Conservation (phyloP, 495 filamentous ascomycete species). For the Lepidopterella palustris region DNA sequence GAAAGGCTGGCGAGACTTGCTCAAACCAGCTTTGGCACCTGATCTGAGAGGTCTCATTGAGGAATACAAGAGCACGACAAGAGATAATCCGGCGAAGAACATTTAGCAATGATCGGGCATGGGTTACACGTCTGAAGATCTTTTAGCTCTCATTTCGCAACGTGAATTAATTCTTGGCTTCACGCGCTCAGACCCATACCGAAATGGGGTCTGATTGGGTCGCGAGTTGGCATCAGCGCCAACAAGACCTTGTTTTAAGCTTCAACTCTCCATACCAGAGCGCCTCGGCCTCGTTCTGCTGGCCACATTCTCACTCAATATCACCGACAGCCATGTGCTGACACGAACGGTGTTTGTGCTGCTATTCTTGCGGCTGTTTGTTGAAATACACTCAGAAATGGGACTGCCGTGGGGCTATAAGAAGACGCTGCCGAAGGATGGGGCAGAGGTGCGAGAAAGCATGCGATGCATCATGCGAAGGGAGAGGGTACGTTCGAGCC, state of each 20-base stretch:
- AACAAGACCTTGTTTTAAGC: no score
- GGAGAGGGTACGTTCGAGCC: slow-evolving; percentile 27
- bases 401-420: slow-evolving; percentile 35
- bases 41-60: slow-evolving; percentile 28
- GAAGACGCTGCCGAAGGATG: slow-evolving; percentile 32
- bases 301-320: slow-evolving; percentile 37
- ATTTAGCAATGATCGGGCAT: not conserved
- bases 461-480: slow-evolving; percentile 29
- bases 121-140: not conserved
- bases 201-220: no score
- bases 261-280: slow-evolving; percentile 11
- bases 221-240: no score
- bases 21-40: slow-evolving; percentile 28
- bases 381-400: slow-evolving; percentile 36
- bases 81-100: not conserved
- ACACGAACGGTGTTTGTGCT: slow-evolving; percentile 36
- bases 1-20: slow-evolving; percentile 28
- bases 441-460: slow-evolving; percentile 32
- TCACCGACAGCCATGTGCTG: slow-evolving; percentile 35
- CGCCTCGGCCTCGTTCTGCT: slow-evolving; percentile 31
- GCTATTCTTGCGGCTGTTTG: slow-evolving; percentile 33
- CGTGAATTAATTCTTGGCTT: no score
- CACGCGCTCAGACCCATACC: no score
- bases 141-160: no score
- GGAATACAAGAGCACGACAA: slow-evolving; percentile 28